Base-by-base conservation (phyloP, 2,329 filamentous ascomycete species). In the Sporothrix mexicana region DNA sequence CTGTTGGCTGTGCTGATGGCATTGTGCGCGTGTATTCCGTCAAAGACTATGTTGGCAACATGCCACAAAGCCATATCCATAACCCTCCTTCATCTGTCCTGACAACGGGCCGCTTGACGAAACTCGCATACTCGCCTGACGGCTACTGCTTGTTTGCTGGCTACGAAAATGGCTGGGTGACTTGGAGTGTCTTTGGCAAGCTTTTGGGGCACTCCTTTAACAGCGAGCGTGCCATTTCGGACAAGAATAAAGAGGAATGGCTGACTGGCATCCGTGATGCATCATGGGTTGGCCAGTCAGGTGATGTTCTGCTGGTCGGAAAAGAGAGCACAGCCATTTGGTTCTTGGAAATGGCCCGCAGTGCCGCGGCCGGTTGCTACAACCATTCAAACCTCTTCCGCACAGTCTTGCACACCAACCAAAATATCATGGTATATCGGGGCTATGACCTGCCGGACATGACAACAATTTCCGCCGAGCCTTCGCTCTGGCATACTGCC, bases 121-220 rank as follows among this genome's bases (percentile, higher is more conserved):
- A 90, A 43, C 82, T 99, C 76, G 90, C 84, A 74, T 99, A 97
- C 83, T 98, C 96, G 0, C 94, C 95, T 0, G 96, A 99, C 80
- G 96, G 96, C 20, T 98, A 98, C 80, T 97, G 95, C 80, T 87
- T 99, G 9, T 98, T 99, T 81, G 94, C 92, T 59, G 96, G 95
- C 1, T 98, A 95, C 79, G 91, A 96, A 78, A 90, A 91, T 73
- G 97, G 96, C 0, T 99, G 96, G 96, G 92, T 93, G 4, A 95
- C 91, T 64, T 99, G 95, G 95, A 98, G 95, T 80, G 96, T 98
- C 51, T 99, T 97, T 81, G 96, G 96, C 47, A 98, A 97, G 81
- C 88, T 92, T 2, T 91, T 94, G 15, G 94, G 92, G 72, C 93
- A 90, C 77, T 97, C 93, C 79, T 98, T 98, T 80, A 86, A 87